Base-by-base conservation (phyloP, 371 early-diverging fungal species). In the Syncephalis fuscata region DNA sequence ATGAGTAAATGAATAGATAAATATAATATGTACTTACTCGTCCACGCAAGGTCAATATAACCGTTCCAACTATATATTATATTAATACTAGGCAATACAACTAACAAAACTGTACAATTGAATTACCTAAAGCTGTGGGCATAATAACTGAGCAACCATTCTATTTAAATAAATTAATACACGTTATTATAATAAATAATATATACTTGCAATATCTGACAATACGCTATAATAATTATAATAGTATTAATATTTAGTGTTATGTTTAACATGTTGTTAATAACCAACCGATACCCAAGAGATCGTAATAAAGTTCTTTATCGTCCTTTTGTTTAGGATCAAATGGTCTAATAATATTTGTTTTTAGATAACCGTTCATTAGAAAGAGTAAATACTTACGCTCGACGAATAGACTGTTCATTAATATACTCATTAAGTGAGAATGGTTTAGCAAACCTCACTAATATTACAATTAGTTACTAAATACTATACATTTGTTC, bases 361-460 rank as follows among this genome's bases (percentile, higher is more conserved):
- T 48, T 9, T 63, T 61, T 52, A 24, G 11, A 39, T 32, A 37
- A 48, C 32, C 9, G 32, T 32, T n/a, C n/a, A n/a, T n/a, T n/a
- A n/a, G n/a, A n/a, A n/a, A 14, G 17, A 22, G 8, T 15, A 45
- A 46, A 42, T n/a, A 44, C 58, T 50, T 63, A 75, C 72, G 62
- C 59, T 61, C 78, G 58, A 24, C 61, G 56, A 17, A 58, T 61
- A 1, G 72, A 49, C 46, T 79, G 74, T 20, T 69, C 67, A 20
- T 78, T 61, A 40, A 88, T 58, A 66, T 79, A 89, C 9, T 66
- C 66, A 38, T 60, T 65, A 48, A 89, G 52, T 1, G 81, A 83
- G 50, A 71, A 87, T 1, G 85, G 83, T 43, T 79, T 76, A 14
- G 80, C 73, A 48, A 89, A 78, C n/a, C 87, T 71, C 9, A 87